These are phyloP conservation scores for Penicillium sumatraense DNA, from an alignment of 2,329 filamentous ascomycete genomes.

Conservation along the genomic window DNA sequence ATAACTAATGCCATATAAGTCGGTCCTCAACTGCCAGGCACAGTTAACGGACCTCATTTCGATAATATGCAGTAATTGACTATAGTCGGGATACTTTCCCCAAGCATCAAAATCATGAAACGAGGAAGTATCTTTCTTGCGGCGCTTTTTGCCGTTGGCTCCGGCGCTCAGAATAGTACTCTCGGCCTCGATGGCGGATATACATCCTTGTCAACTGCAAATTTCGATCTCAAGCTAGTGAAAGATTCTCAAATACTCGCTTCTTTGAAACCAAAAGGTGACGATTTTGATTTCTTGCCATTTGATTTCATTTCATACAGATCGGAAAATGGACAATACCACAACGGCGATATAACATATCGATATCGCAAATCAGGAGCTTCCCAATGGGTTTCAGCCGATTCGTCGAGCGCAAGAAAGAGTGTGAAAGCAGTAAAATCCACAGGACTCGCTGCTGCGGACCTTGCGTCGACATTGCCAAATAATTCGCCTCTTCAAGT, in stretches of 20 bases:
- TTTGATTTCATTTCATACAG: conserved; percentile 55
- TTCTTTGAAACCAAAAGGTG: conserved; percentile 49
- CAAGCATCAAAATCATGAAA: conserved; percentile 1
- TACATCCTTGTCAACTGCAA: conserved; percentile 44
- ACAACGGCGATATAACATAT: conserved; percentile 63
- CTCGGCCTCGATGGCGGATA: conserved; percentile 49
- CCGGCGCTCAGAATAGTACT: conserved; percentile 31
- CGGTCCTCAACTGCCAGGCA: not conserved
- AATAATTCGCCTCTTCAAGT: conserved; percentile 47
- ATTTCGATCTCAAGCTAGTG: conserved; percentile 51
- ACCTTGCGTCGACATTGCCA: conserved; percentile 50
- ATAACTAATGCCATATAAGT: not conserved
- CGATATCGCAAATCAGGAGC: conserved; percentile 54
- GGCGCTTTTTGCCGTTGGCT: conserved; percentile 1
- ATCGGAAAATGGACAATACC: conserved; percentile 59
- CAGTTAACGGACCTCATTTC: not conserved
- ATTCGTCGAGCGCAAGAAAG: conserved; percentile 51
- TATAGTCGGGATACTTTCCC: not conserved
- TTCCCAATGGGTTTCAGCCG: conserved; percentile 51
- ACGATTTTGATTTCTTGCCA: conserved; percentile 60
- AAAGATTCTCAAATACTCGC: conserved; percentile 54
- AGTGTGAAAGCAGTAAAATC: conserved; percentile 38
- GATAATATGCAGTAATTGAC: not conserved
- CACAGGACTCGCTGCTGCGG: conserved; percentile 44
- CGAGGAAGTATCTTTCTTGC: not conserved